A percentile compares a stretch with the other conserved stretches of the same genome.
phyloP scores from a whole-genome alignment of 495 filamentous ascomycete species.

The Aspergillus affinis region DNA sequence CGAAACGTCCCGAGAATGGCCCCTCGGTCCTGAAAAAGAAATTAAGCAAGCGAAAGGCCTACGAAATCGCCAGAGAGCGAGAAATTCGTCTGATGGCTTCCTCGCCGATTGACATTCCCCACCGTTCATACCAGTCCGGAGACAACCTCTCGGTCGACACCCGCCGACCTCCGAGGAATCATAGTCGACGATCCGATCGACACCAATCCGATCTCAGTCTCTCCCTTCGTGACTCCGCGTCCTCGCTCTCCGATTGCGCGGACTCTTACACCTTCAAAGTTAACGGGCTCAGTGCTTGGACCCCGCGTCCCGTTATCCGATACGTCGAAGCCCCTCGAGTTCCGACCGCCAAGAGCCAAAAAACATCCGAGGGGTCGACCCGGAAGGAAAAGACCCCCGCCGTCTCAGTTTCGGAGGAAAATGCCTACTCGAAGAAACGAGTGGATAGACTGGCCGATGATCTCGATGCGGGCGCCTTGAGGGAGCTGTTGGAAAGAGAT shows the following conservation, averaged over 20 bases:
- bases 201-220: conserved; percentile 71
- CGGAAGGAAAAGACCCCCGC: conserved; percentile 46
- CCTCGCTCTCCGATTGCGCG: conserved; percentile 67
- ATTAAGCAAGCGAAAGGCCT: conserved; percentile 74
- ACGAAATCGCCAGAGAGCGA: conserved; percentile 74
- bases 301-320: conserved; percentile 76
- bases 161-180: conserved; percentile 56
- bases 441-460: conserved; percentile 81
- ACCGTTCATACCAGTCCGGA: conserved; percentile 50
- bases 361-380: conserved; percentile 36
- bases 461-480: conserved; percentile 72
- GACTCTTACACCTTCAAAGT: conserved; percentile 74
- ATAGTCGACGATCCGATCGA: conserved; percentile 60
- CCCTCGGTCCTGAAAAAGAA: conserved; percentile 59
- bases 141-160: conserved; percentile 57
- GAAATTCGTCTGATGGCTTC: conserved; percentile 84
- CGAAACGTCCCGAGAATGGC: conserved; percentile 56
- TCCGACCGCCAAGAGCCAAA: conserved; percentile 33
- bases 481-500: conserved; percentile 84
- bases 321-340: conserved; percentile 64
- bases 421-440: conserved; percentile 64
- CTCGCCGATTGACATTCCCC: conserved; percentile 60
- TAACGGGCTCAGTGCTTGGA: conserved; percentile 68
- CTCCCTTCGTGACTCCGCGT: conserved; percentile 68
- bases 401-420: conserved; percentile 57